Conservation (phyloP, 2,329 filamentous ascomycete genomes). For the Hortaea werneckii region DNA sequence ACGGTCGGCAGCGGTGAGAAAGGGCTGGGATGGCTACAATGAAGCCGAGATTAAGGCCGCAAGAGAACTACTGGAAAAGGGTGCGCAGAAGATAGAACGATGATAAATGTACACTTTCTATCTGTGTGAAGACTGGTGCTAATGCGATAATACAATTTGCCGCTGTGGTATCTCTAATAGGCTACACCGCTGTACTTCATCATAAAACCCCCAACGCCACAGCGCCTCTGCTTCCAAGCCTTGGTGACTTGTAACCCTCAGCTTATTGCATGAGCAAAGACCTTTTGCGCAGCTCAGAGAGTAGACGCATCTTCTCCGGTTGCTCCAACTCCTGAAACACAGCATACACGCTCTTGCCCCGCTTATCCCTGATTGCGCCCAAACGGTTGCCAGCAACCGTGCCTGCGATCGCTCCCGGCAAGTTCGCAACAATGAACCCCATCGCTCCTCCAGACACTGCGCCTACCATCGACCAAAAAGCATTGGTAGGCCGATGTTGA, state of each 20-base stretch:
- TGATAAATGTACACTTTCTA: constrained; percentile 6
- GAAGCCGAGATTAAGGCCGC: constrained; percentile 62
- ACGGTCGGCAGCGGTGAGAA: constrained; percentile 49
- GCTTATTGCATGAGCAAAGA: constrained; percentile 71
- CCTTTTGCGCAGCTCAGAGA: constrained; percentile 72
- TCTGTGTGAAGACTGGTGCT: background rate
- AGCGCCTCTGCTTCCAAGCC: background rate
- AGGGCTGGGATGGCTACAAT: constrained; percentile 62
- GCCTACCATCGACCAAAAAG: constrained; percentile 81
- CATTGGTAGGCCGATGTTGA: constrained; percentile 50
- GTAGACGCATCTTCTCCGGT: constrained; percentile 65
- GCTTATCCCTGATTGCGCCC: constrained; percentile 80
- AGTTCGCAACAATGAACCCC: constrained; percentile 90
- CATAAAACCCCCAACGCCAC: background rate
- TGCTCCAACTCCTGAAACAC: constrained; percentile 86
- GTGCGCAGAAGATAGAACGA: constrained; percentile 28
- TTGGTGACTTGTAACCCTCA: background rate
- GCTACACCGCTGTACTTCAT: background rate
- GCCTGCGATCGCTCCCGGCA: constrained; percentile 79
- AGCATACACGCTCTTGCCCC: constrained; percentile 87
- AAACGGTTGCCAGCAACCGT: constrained; percentile 85
- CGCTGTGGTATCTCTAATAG: constrained; percentile 2
- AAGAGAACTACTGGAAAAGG: constrained; percentile 53
- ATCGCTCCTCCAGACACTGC: constrained; percentile 79
- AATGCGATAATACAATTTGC: background rate